Evolutionary conservation across 768 basidiomycete species (phyloP), one percentile per base, ranked within the genome.

Genomic region (Cytidiella melzeri): DNA sequence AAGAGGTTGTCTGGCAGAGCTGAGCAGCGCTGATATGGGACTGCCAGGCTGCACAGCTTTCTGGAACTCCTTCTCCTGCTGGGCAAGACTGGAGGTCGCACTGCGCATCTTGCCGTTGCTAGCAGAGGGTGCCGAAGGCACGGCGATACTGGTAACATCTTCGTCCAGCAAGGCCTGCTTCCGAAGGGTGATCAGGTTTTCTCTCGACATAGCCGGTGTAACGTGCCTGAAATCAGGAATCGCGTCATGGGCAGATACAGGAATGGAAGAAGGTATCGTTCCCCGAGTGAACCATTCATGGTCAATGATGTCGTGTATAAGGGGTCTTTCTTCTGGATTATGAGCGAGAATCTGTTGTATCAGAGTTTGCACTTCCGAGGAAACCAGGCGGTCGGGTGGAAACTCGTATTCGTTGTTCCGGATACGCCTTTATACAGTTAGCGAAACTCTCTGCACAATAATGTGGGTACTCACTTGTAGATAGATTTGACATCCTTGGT

Each of bases 401-500:
- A 96, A 97, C 56, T 88, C 86, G 61, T 98, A 98, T 59, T 87
- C 80, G 60, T 96, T 94, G 65, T 92, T 85, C 13, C 86, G 84
- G 64, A 99, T 99, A 43, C 93, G 90, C 53, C 89, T 92, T 7
- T 34, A 15, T 34, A 34, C 15, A 7, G 30, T 7, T n/a, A n/a
- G n/a, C n/a, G n/a, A n/a, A n/a, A n/a, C n/a, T n/a, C n/a, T 27
- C 30, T 23, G 23, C 13, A 19, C 1, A 34, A 39, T 41, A 24
- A 12, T 5, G 38, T 21, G 5, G 52, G 44, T 2, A 63, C 81
- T 66, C 61, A 87, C 87, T 92, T 85, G 70, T 97, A 96, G 52
- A 98, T 97, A 10, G 82, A 83, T 67, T 97, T 96, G 60, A 98
- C 92, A 45, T 98, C 93, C 64, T 96, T 93, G 13, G 93, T 97